phyloP scores from a whole-genome alignment of 192 early-diverging fungal genomes.

The Coemansia sp. region DNA sequence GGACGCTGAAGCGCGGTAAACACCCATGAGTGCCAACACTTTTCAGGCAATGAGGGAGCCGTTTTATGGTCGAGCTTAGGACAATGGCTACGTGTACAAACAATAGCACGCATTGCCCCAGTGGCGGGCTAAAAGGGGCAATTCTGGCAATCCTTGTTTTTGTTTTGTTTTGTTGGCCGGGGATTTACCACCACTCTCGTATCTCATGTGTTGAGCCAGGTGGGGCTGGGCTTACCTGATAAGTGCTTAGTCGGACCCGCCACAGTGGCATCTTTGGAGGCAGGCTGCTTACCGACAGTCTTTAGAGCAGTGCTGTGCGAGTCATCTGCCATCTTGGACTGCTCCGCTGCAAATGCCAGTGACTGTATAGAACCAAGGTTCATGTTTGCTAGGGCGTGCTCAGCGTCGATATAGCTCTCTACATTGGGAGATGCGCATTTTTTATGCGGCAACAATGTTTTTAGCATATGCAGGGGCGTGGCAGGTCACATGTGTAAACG shows the following conservation, averaged over 20 bases:
- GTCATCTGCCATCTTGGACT: neutral
- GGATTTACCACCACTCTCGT: neutral
- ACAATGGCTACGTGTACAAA: neutral
- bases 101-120: neutral
- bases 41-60: neutral
- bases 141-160: neutral
- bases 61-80: neutral
- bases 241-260: neutral
- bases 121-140: neutral
- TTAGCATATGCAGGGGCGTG: neutral
- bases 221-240: neutral
- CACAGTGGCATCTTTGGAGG: neutral
- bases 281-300: neutral
- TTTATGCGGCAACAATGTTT: neutral
- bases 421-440: neutral
- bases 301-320: neutral
- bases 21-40: neutral
- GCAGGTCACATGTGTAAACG: neutral
- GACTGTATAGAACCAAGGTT: neutral
- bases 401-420: neutral
- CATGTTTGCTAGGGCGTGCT: neutral
- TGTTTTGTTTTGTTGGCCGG: neutral
- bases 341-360: neutral
- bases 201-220: neutral
- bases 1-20: neutral